Evolutionary conservation across 352 stramenopile genomes (phyloP), one percentile per base, ranked within the genome.

Genomic region (Elongisporangium anandrum): DNA sequence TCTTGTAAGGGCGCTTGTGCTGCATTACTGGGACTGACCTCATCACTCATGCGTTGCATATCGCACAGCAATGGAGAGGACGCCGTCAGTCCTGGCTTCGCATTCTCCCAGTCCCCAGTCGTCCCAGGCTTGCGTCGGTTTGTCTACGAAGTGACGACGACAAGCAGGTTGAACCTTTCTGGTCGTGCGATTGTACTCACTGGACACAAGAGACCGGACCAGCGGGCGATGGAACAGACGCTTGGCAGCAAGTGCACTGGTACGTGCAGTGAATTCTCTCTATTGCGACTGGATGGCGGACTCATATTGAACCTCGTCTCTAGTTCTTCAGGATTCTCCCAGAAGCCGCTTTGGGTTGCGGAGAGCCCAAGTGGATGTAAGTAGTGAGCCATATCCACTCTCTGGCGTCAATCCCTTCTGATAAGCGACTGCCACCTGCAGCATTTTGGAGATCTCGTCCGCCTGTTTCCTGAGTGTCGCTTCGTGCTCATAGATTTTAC

Each of bases 1-100:
- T 69, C 48, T 61, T 55, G 63, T 69, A 58, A 41, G 63, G 57
- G 1, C 9, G 17, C 19, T 45, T 38, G 3, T 21, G 9, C 15
- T 50, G 13, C 4, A 20, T 8, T 12, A 19, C 17, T 52, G 21
- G 13, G 15, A 4, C 41, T 48, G 38, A 9, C 10, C 38, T 20
- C n/a, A 5, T 21, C 21, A 20, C 16, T 59, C 19, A 47, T 4
- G 21, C 21, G 4, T 41, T 41, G 29, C 1, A 41, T 41, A 41
- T 15, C 29, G 29, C 29, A 15, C 29, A 41, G 29, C 29, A 41
- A 15, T 41, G 29, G 29, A 41, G 29, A 41, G 9, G 13, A 13
- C 29, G 29, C 29, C 29, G 13, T 15, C 4, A 41, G 29, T 41
- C 29, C 9, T 9, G 29, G 29, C 6, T 15, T 41, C 29, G 5